Evolutionary conservation across 2,329 filamentous ascomycete species (phyloP), one percentile per base, ranked within the genome.

Genomic region (Calonectria hawksworthii): DNA sequence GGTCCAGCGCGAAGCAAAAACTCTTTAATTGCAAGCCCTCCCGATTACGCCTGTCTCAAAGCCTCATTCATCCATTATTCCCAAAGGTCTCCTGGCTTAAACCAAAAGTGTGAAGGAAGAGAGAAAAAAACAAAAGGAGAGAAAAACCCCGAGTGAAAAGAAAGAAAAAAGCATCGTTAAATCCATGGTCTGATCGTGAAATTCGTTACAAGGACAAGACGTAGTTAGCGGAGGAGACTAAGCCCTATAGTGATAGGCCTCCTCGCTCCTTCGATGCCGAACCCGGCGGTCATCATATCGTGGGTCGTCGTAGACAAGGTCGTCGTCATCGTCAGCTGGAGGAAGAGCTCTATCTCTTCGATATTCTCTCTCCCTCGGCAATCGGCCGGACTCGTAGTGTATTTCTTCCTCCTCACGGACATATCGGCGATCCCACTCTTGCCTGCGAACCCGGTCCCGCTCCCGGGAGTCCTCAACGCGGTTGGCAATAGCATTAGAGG

Each of bases 401-500:
- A 74, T 65, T 21, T 74, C 72, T 16, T 80, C 78, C 50, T 82
- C 79, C n/a, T 82, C 81, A 11, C 69, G 79, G 13, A 81, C 83
- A 71, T 83, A 82, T 36, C 81, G 82, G 18, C 77, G 75, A 74
- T 86, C 85, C 85, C 85, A 85, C 7, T 79, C 79, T 16, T 82
- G 75, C 73, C 85, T 82, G 23, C 80, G 81, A n/a, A 78, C 77
- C 38, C 81, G 81, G 59, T 83, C 84, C 38, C 82, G 81, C 18
- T 84, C 83, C 16, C 83, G 82, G 9, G 83, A 83, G 66, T 82
- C 80, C 78, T 88, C 87, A 14, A 89, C 80, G 59, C 84, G 83
- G 75, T 86, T 87, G 76, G 88, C 86, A 44, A 90, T 80, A 18
- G 87, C 88, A 68, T 90, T 91, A 16, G 89, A 90, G 6, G 89